Evolutionary conservation across 768 basidiomycete species (phyloP).

Genomic region (Amanita rubescens): DNA sequence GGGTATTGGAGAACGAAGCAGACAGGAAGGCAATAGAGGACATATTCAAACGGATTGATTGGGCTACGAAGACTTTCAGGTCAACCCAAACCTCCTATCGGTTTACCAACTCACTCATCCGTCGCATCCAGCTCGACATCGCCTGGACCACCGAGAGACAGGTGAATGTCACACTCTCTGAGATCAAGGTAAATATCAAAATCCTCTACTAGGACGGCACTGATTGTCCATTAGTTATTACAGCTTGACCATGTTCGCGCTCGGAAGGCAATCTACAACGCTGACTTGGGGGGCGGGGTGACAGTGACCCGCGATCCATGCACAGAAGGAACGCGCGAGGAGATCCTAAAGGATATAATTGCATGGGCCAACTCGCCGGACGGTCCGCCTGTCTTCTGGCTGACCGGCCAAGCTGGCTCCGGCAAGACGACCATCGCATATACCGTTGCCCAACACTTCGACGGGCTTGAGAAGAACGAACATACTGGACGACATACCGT

Average conservation of each 20-base stretch:
- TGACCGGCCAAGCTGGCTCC: conserved; percentile 7
- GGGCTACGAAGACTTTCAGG: conserved; percentile 13
- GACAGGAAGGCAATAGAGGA: conserved; percentile 7
- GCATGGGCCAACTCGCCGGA: conserved; percentile 18
- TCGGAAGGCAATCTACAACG: conserved; percentile 5
- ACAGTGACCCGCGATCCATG: conserved; percentile 12
- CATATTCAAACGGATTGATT: conserved; percentile 6
- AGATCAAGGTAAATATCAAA: not conserved
- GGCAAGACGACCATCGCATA: conserved; percentile 22
- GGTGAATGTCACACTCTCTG: not conserved
- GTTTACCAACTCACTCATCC: not conserved
- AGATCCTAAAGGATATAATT: conserved; percentile 15
- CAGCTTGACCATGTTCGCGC: not conserved
- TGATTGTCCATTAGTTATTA: not conserved
- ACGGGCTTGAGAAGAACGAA: conserved; percentile 3
- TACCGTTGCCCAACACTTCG: conserved; percentile 15
- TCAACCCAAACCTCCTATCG: not conserved
- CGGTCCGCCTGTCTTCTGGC: conserved; percentile 10
- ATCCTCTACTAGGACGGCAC: not conserved
- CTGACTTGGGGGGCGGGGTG: not conserved
- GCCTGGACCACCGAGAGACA: not conserved
- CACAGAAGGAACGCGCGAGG: conserved; percentile 19
- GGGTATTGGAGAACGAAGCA: conserved; percentile 10
- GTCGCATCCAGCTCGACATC: not conserved
- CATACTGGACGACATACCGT: conserved; percentile 7